These are phyloP conservation scores for Trichoderma oligosporum DNA, from an alignment of 2,329 filamentous ascomycete genomes.

Conservation along the genomic window DNA sequence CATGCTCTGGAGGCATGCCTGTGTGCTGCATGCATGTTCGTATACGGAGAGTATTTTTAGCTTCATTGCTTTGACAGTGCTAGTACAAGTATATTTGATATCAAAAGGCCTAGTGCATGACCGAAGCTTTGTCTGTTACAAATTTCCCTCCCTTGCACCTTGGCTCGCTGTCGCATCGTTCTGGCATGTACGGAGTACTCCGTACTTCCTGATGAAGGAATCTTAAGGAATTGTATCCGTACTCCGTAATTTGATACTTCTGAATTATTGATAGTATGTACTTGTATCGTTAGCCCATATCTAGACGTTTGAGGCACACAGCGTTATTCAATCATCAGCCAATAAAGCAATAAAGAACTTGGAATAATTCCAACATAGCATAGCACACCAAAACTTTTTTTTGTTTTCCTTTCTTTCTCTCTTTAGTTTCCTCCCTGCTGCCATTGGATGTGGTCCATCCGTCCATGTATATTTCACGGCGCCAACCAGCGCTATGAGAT, in stretches of 20 bases:
- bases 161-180: neutral
- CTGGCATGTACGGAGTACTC: slow-evolving; percentile 2
- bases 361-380: neutral
- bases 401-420: neutral
- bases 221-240: neutral
- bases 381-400: too few species aligned
- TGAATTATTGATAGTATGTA: too few species aligned
- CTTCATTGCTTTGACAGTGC: neutral
- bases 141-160: slow-evolving; percentile 8
- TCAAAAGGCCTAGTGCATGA: slow-evolving; percentile 7
- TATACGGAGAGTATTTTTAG: slow-evolving; percentile 6
- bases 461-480: neutral
- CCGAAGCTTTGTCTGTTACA: slow-evolving; percentile 6
- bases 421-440: neutral
- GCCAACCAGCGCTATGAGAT: slow-evolving; percentile 16
- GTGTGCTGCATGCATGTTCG: neutral
- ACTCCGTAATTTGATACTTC: too few species aligned
- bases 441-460: neutral
- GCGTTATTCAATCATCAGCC: neutral
- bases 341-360: neutral
- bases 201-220: neutral
- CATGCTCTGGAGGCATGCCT: neutral
- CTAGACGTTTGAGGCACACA: neutral
- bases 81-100: too few species aligned
- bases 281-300: too few species aligned